Conservation (phyloP, 1,284 basidiomycete genomes). For the Clitocybe nebularis region DNA sequence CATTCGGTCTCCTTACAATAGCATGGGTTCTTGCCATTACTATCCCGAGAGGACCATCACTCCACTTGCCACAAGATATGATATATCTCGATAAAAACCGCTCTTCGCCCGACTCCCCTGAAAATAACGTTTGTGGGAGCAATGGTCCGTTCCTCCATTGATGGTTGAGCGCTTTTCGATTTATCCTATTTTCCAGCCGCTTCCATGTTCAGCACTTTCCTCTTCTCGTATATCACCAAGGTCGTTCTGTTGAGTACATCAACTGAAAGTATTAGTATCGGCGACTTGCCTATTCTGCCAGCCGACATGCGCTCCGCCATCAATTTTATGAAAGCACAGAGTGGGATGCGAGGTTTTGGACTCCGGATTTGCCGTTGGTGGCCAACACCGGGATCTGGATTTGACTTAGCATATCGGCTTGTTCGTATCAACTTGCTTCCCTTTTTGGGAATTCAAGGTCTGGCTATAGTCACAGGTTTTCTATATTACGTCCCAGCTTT, state of each 20-base stretch:
- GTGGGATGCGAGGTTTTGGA: not conserved
- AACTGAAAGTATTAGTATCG: constrained; percentile 6
- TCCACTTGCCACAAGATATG: not conserved
- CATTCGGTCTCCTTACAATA: not conserved
- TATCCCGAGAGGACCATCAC: not conserved
- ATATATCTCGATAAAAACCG: not conserved
- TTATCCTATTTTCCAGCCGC: constrained; percentile 3
- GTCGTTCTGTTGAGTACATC: constrained; percentile 10
- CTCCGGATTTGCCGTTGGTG: no score
- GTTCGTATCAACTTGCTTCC: constrained; percentile 5
- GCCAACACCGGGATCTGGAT: constrained; percentile 3
- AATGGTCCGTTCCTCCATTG: not conserved
- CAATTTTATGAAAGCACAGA: constrained; percentile 9
- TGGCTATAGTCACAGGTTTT: constrained; percentile 3
- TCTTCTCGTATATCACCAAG: constrained; percentile 11
- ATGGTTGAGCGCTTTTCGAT: not conserved
- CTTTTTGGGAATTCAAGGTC: constrained; percentile 1
- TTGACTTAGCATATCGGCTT: constrained; percentile 2
- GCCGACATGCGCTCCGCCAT: constrained; percentile 10
- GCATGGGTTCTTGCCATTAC: not conserved
- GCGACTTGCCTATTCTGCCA: constrained; percentile 13
- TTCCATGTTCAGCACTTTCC: constrained; percentile 6
- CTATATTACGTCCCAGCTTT: constrained; percentile 10
- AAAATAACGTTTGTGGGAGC: not conserved
- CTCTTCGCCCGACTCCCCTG: not conserved